Conservation (phyloP, 2,329 filamentous ascomycete species). For the Aspergillus neotritici region DNA sequence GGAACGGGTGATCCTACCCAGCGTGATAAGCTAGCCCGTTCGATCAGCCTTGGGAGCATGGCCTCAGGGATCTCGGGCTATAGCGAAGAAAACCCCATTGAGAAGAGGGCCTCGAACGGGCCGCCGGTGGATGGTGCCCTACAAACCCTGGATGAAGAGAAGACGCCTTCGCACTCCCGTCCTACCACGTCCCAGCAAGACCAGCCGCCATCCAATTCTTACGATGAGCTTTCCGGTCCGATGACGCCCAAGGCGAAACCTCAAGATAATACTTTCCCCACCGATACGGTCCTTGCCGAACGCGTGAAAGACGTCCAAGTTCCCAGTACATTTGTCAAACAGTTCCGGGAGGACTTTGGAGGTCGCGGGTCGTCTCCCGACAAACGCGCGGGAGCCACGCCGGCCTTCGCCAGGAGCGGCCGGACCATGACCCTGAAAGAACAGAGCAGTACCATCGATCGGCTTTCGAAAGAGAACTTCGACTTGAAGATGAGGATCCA, state of each 20-base stretch:
- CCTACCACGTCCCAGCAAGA: slow-evolving; percentile 35
- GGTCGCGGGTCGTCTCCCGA: slow-evolving; percentile 57
- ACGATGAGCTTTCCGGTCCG: slow-evolving; percentile 40
- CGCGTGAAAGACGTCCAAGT: slow-evolving; percentile 88
- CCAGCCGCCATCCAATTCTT: slow-evolving; percentile 18
- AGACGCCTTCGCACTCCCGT: slow-evolving; percentile 33
- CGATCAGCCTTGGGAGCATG: slow-evolving; percentile 85
- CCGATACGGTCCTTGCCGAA: slow-evolving; percentile 81
- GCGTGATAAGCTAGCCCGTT: slow-evolving; percentile 56
- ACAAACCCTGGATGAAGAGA: slow-evolving; percentile 57
- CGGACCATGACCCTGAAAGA: slow-evolving; percentile 86
- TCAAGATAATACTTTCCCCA: slow-evolving; percentile 58
- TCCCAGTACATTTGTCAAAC: slow-evolving; percentile 77
- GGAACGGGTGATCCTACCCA: slow-evolving; percentile 23
- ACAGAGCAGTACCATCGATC: slow-evolving; percentile 94
- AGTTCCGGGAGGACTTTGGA: slow-evolving; percentile 68
- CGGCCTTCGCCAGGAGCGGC: slow-evolving; percentile 50
- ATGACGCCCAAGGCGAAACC: slow-evolving; percentile 65
- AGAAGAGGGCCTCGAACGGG: slow-evolving; percentile 38
- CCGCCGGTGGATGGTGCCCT: slow-evolving; percentile 43
- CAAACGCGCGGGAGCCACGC: slow-evolving; percentile 50
- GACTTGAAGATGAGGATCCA: slow-evolving; percentile 96
- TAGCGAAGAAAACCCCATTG: slow-evolving; percentile 45
- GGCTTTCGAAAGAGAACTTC: slow-evolving; percentile 95
- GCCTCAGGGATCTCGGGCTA: slow-evolving; percentile 63